Evolutionary conservation across 768 basidiomycete genomes (phyloP).

Genomic region (Leccinum incarnatum): DNA sequence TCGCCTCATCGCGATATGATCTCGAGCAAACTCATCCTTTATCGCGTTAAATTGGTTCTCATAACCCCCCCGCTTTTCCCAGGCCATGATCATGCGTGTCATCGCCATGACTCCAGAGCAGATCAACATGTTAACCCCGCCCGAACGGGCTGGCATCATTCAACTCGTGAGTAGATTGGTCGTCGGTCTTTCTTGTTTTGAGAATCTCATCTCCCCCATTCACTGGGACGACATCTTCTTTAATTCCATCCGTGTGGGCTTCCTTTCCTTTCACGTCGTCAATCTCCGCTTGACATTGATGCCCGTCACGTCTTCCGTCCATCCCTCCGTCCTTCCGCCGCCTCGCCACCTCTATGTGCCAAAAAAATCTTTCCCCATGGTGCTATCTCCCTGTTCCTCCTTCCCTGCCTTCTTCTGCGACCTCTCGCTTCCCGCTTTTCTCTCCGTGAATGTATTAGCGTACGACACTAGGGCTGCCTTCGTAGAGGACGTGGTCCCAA

Average conservation of each 20-base stretch:
- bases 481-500: conserved; percentile 17
- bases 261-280: no score
- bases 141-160: conserved; percentile 73
- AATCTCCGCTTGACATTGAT: conserved; percentile 28
- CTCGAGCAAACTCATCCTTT: not conserved
- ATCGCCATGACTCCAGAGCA: conserved; percentile 83
- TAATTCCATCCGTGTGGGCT: no score
- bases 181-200: not conserved
- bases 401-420: conserved; percentile 13
- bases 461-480: conserved; percentile 31
- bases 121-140: conserved; percentile 68
- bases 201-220: no score
- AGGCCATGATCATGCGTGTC: conserved; percentile 78
- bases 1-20: not conserved
- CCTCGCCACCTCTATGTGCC: conserved; percentile 2
- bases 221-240: not conserved
- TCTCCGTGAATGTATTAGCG: conserved; percentile 18
- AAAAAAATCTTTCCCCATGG: conserved; percentile 14
- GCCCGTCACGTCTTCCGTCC: conserved; percentile 9
- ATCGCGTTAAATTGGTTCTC: conserved; percentile 13
- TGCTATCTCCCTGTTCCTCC: conserved; percentile 7
- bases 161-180: conserved; percentile 64
- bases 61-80: not conserved
- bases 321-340: conserved; percentile 13
- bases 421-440: conserved; percentile 4